A percentile compares a stretch with the other conserved stretches of the same genome.
Conservation (phyloP, 805 yeast species). For the Sugiyamaella valdiviana region DNA sequence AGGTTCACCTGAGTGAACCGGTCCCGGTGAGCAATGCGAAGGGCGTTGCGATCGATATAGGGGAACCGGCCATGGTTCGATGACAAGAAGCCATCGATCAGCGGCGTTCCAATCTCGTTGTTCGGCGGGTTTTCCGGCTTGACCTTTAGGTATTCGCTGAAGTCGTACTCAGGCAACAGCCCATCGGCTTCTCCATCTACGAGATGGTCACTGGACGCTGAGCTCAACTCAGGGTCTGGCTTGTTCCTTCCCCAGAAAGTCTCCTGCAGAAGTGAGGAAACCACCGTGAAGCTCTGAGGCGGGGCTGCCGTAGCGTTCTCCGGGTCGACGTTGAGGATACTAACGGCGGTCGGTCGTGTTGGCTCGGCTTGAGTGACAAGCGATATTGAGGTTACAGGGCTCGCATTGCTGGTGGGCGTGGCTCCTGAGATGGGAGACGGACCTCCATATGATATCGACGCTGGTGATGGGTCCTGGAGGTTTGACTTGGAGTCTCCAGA, state of each 20-base stretch:
- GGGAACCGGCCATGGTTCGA: slow-evolving; percentile 19
- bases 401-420: slow-evolving; percentile 1
- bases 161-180: slow-evolving; percentile 19
- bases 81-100: slow-evolving; percentile 16
- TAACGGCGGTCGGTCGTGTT: slow-evolving; percentile 9
- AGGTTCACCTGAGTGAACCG: slow-evolving; percentile 9
- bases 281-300: slow-evolving; percentile 27
- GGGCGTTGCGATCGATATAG: slow-evolving; percentile 16
- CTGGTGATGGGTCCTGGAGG: slow-evolving; percentile 15
- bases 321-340: slow-evolving; percentile 22
- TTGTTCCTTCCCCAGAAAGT: slow-evolving; percentile 19
- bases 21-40: slow-evolving; percentile 15
- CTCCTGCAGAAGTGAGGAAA: slow-evolving; percentile 23
- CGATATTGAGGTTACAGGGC: neutral
- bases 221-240: slow-evolving; percentile 2
- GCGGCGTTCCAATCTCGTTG: slow-evolving; percentile 11
- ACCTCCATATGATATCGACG: slow-evolving; percentile 6
- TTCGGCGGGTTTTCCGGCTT: slow-evolving; percentile 17
- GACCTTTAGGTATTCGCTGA: slow-evolving; percentile 16
- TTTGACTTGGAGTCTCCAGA: neutral
- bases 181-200: slow-evolving; percentile 1
- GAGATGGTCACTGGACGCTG: neutral
- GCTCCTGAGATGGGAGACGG: slow-evolving; percentile 29
- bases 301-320: slow-evolving; percentile 16
- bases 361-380: neutral